Percentiles rank a stretch among this genome's conserved stretches.
Conservation (phyloP, 2,329 filamentous ascomycete species). For the Arthrobotrys sphaeroides region DNA sequence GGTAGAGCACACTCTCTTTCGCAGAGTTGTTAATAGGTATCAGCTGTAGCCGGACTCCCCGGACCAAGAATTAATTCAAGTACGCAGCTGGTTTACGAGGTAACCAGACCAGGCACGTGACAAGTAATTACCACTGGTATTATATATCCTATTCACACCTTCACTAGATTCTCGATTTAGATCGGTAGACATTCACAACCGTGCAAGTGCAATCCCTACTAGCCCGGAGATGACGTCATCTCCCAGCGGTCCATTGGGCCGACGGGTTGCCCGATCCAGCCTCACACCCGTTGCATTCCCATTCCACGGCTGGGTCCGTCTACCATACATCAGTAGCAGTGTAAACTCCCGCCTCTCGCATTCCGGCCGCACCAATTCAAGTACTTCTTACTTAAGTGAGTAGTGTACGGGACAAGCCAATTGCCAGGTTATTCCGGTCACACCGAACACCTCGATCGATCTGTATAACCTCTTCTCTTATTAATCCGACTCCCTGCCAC, state of each 20-base stretch:
- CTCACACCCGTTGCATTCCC: not conserved
- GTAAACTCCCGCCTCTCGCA: not conserved
- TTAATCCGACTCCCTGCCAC: not conserved
- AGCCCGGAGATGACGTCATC: not conserved
- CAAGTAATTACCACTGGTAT: no score
- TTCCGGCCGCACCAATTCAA: not conserved
- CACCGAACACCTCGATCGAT: not conserved
- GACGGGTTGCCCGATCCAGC: not conserved
- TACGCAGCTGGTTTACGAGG: no score
- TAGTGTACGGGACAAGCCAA: no score
- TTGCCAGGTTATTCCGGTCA: not conserved
- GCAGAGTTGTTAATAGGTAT: no score
- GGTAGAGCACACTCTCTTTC: no score
- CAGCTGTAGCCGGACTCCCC: no score
- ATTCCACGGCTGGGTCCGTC: not conserved
- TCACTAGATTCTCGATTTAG: no score
- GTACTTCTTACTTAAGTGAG: no score
- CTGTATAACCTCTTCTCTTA: conserved; percentile 8
- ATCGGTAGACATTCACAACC: no score
- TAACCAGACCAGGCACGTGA: no score
- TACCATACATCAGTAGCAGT: not conserved
- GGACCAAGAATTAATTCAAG: no score
- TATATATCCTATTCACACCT: no score
- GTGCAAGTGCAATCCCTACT: not conserved
- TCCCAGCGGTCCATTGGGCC: not conserved